Base-by-base conservation (phyloP, 2,329 filamentous ascomycete genomes). In the Colletotrichum sansevieriae region DNA sequence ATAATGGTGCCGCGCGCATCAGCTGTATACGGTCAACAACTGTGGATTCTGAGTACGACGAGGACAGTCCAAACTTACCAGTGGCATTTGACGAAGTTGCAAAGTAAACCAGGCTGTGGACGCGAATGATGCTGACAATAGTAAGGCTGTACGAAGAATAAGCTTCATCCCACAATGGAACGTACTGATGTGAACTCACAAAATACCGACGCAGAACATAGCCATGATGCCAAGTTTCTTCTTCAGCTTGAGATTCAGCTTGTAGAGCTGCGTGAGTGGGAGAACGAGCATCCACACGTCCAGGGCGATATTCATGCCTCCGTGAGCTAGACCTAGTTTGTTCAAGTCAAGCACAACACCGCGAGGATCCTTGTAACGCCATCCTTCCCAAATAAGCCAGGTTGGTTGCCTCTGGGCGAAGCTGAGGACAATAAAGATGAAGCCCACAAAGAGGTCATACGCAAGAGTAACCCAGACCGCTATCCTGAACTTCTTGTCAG, bases 341-440 rank as follows among this genome's bases (percentile, higher is more conserved):
- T 76, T 78, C 63, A 82, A 75, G 52, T 82, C 59, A 7, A 63
- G 35, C 9, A 63, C 75, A 8, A 77, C 75, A 67, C 80, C 82
- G n/a, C 55, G 68, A 1, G 78, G 79, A 0, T 68, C 62, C 54
- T 68, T 68, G 46, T 68, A 25, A 5, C 60, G 46, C 39, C 56
- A 71, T n/a, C 37, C 46, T 6, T 84, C 68, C 84, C 84, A 86
- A 73, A 80, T 80, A 66, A 78, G 82, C 15, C 74, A 68, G 9
- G 85, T 76, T 0, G 83, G 83, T 4, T 74, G 71, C 72, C 82
- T 83, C 62, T 83, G 79, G 20, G 82, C 75, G n/a, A 82, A 71
- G 4, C 76, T 77, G 6, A 77, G 76, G 22, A 80, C 65, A 46
- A 78, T 76, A 58, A 79, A 79, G 61, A 73, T 75, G n/a, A 75